Conservation (phyloP, 345 rosid species). For the Eucalyptus leucophloia region DNA sequence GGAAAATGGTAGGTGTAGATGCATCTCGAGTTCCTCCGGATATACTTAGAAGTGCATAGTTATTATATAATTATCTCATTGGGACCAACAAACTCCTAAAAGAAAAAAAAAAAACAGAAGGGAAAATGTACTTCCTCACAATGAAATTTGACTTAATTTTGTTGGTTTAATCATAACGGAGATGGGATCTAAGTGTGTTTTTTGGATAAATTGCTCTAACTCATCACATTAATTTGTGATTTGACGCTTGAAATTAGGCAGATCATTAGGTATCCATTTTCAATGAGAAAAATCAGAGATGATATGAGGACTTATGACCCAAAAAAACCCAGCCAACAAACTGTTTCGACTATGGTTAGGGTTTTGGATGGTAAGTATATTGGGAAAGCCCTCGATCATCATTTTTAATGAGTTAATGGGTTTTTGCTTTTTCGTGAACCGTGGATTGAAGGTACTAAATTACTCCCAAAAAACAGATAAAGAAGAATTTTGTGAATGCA, state of each 20-base stretch:
- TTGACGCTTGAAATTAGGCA: background rate
- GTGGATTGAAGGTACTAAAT: background rate
- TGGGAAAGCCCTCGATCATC: background rate
- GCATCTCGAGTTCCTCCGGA: background rate
- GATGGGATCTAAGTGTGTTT: background rate
- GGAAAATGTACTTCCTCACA: background rate
- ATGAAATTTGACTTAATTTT: background rate
- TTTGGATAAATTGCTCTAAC: background rate
- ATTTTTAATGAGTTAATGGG: background rate
- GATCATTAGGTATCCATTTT: rapidly evolving
- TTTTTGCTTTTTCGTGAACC: background rate
- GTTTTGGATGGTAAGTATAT: background rate
- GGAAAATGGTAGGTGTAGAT: background rate
- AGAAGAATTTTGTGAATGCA: background rate
- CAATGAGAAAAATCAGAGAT: background rate
- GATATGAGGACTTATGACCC: rapidly evolving
- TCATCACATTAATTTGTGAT: background rate
- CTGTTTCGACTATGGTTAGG: background rate
- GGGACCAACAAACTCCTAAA: background rate
- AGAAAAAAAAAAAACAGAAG: background rate
- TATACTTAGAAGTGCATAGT: background rate
- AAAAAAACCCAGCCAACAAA: background rate
- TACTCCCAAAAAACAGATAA: background rate
- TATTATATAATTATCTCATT: background rate
- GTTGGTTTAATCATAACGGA: background rate